Evolutionary conservation across 192 early-diverging fungal species (phyloP).

Genomic region (Podochytrium sp.): DNA sequence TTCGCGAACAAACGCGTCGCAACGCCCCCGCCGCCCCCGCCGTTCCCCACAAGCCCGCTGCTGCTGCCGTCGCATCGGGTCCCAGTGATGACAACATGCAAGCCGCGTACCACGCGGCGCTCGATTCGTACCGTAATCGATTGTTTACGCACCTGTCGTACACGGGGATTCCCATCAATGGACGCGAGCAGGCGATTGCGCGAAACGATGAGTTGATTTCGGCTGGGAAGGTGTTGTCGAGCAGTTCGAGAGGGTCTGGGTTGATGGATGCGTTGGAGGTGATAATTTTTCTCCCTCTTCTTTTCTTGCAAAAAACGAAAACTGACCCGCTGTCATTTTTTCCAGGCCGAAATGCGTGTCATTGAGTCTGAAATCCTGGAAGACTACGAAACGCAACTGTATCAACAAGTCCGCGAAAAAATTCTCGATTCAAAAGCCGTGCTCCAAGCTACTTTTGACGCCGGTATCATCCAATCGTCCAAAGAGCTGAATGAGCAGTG

Average conservation of each 20-base stretch:
- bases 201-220: conserved; percentile 28
- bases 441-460: conserved; percentile 13
- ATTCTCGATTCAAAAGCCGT: conserved; percentile 11
- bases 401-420: conserved; percentile 6
- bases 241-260: background rate
- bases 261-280: conserved; percentile 23
- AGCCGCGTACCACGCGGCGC: conserved; percentile 12
- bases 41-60: background rate
- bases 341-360: conserved; percentile 31
- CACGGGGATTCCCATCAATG: conserved; percentile 15
- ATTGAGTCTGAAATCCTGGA: conserved; percentile 31
- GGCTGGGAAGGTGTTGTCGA: background rate
- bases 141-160: conserved; percentile 16
- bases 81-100: conserved; percentile 11
- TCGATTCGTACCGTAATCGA: conserved; percentile 24
- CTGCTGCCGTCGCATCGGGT: background rate
- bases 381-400: conserved; percentile 23
- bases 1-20: conserved; percentile 15
- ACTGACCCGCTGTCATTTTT: background rate
- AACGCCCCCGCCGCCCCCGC: background rate
- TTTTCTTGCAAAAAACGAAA: background rate
- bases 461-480: conserved; percentile 5
- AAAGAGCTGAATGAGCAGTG: conserved; percentile 27
- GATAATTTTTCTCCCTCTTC: background rate
- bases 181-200: conserved; percentile 22